A percentile compares a stretch with the other conserved stretches of the same genome.
These are phyloP conservation scores for Sambucus nigra DNA, from an alignment of 129 eudicot species.

Conservation along the genomic window DNA sequence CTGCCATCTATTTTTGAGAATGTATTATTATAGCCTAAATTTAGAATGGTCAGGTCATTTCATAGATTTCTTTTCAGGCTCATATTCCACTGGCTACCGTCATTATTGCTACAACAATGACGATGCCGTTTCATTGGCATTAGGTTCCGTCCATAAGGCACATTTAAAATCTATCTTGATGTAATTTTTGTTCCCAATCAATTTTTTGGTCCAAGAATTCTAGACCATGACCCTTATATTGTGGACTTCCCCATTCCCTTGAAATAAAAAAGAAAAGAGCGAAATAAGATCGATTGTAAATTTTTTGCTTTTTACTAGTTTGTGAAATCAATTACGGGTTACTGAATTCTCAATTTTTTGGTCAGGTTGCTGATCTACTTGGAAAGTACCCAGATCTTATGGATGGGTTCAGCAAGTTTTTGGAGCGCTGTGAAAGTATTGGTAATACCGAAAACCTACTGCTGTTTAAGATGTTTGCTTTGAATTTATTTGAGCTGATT, in stretches of 20 bases:
- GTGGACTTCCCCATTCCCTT: no score
- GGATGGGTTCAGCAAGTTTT: conserved; percentile 87
- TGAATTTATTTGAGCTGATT: background rate
- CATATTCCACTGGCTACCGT: no score
- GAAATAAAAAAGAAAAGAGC: background rate
- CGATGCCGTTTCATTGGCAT: no score
- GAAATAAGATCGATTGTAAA: background rate
- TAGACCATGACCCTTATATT: no score
- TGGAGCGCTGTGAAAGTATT: conserved; percentile 83
- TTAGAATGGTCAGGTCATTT: no score
- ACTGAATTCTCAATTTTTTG: background rate
- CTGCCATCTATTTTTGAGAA: background rate
- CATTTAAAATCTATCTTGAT: no score
- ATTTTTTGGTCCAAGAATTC: no score
- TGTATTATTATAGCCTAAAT: no score
- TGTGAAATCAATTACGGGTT: background rate
- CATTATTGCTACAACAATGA: no score
- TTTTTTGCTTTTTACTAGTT: background rate
- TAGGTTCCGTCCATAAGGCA: no score
- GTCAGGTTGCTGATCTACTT: conserved; percentile 90
- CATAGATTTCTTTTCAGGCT: no score
- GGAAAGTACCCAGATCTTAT: conserved; percentile 89
- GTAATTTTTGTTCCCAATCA: no score
- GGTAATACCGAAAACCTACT: conserved; percentile 30
- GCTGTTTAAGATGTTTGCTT: background rate